These are phyloP conservation scores for Ophiostoma ulmi DNA, from an alignment of 2,329 filamentous ascomycete species.

Conservation along the genomic window DNA sequence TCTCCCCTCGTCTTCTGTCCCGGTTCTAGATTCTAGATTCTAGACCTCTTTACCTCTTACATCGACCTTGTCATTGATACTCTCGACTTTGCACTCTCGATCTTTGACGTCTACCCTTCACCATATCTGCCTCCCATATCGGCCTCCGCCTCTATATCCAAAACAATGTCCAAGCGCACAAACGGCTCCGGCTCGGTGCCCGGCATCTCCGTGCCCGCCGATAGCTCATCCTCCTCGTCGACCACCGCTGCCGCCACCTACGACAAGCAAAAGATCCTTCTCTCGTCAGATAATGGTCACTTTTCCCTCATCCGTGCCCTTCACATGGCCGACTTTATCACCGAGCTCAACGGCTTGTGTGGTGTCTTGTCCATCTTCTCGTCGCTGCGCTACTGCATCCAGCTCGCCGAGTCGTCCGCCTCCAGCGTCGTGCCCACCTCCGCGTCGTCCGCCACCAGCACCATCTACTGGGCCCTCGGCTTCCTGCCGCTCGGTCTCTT, in stretches of 20 bases:
- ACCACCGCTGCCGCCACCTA: slow-evolving; percentile 29
- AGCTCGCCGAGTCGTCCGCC: slow-evolving; percentile 32
- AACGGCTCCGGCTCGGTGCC: slow-evolving; percentile 8
- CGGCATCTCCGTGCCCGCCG: neutral
- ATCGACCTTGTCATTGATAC: too few species aligned
- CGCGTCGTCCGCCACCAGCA: slow-evolving; percentile 47
- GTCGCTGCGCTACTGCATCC: slow-evolving; percentile 85
- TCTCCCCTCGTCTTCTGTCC: slow-evolving; percentile 5
- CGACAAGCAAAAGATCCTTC: slow-evolving; percentile 71
- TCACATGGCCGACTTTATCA: slow-evolving; percentile 79
- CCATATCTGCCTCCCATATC: too few species aligned
- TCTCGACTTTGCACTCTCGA: too few species aligned
- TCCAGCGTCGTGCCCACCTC: slow-evolving; percentile 34
- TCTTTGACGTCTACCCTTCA: too few species aligned
- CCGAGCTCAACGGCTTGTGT: slow-evolving; percentile 77
- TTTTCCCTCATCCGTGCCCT: slow-evolving; percentile 65
- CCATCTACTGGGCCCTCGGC: slow-evolving; percentile 75
- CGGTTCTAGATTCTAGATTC: neutral
- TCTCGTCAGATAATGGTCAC: slow-evolving; percentile 65
- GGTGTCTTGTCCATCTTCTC: slow-evolving; percentile 94
- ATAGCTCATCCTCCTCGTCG: neutral
- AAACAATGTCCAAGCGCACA: neutral
- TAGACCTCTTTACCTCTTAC: too few species aligned
- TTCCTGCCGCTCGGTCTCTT: slow-evolving; percentile 92
- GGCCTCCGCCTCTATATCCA: neutral